phyloP scores from a whole-genome alignment of 164 flowering plant species.

The Warburgia ugandensis region DNA sequence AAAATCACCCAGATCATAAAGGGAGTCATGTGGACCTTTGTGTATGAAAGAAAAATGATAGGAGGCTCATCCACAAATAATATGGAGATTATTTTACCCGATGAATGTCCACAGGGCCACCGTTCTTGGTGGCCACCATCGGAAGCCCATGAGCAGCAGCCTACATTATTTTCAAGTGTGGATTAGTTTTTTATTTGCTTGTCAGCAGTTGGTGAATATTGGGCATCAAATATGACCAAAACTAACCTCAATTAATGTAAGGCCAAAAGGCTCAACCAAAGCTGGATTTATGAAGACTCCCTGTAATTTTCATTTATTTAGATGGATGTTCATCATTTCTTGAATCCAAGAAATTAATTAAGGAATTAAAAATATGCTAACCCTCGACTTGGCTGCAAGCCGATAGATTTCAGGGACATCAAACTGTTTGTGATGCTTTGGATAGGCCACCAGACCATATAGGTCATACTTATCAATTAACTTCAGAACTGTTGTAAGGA shows the following conservation, averaged over 20 bases:
- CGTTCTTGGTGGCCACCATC: slow-evolving; percentile 97
- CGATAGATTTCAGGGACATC: slow-evolving; percentile 97
- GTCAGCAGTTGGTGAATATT: background rate
- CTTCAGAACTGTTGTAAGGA: slow-evolving; percentile 76
- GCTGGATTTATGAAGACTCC: slow-evolving; percentile 99
- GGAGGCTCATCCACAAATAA: background rate
- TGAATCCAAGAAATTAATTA: background rate
- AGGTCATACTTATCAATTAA: slow-evolving; percentile 87
- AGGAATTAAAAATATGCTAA: slow-evolving; percentile 6
- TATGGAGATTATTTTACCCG: slow-evolving; percentile 34
- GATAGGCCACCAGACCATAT: slow-evolving; percentile 89
- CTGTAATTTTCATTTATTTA: slow-evolving; percentile 29
- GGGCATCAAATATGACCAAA: too few relatives aligned
- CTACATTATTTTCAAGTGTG: slow-evolving; percentile 28
- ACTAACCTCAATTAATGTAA: slow-evolving; percentile 90
- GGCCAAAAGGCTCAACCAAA: slow-evolving; percentile 92
- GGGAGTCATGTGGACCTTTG: background rate
- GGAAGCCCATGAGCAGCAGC: slow-evolving; percentile 99
- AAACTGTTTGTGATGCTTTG: slow-evolving; percentile 90
- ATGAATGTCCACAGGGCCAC: slow-evolving; percentile 95
- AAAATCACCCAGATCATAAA: background rate
- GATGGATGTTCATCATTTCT: slow-evolving; percentile 1
- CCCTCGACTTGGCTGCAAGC: slow-evolving; percentile 86
- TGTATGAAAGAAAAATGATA: background rate
- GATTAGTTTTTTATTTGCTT: background rate